A percentile compares a stretch with the other conserved stretches of the same genome.
phyloP scores from a whole-genome alignment of 192 early-diverging fungal genomes.

The Backusella tarrabulga region DNA sequence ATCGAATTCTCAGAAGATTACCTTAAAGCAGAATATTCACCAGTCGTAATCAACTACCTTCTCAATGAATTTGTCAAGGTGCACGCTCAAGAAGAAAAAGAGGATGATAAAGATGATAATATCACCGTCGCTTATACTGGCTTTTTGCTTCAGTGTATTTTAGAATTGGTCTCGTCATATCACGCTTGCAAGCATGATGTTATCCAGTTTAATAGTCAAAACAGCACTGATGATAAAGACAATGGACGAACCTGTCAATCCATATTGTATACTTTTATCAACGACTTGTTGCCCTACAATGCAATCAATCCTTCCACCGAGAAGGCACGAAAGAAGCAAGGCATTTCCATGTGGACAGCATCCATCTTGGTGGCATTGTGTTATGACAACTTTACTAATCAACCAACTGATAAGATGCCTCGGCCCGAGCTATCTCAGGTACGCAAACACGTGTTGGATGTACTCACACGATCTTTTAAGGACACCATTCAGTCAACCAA shows the following conservation, averaged over 20 bases:
- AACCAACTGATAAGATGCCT: slow-evolving; percentile 48
- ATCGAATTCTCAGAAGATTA: neutral
- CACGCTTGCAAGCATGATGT: slow-evolving; percentile 74
- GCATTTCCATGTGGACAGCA: slow-evolving; percentile 65
- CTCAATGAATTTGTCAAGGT: slow-evolving; percentile 17
- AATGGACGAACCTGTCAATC: slow-evolving; percentile 38
- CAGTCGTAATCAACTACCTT: slow-evolving; percentile 18
- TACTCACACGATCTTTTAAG: slow-evolving; percentile 58
- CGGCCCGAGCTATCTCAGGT: slow-evolving; percentile 55
- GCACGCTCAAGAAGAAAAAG: slow-evolving; percentile 7
- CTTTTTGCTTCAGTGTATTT: slow-evolving; percentile 82
- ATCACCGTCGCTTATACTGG: slow-evolving; percentile 47
- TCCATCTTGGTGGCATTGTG: slow-evolving; percentile 62
- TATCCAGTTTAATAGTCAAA: slow-evolving; percentile 49
- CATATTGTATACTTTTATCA: slow-evolving; percentile 60
- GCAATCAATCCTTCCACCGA: slow-evolving; percentile 44
- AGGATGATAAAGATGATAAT: neutral
- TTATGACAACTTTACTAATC: slow-evolving; percentile 34
- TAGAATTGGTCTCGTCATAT: slow-evolving; percentile 85
- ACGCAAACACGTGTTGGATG: slow-evolving; percentile 66
- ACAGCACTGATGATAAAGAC: slow-evolving; percentile 38
- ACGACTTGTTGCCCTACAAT: slow-evolving; percentile 63
- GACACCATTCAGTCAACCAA: slow-evolving; percentile 48
- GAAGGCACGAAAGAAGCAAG: slow-evolving; percentile 51
- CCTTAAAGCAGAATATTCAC: neutral